Evolutionary conservation across 257 asterid genomes (phyloP), one percentile per base, ranked within the genome.

Genomic region (Ballota nigra): DNA sequence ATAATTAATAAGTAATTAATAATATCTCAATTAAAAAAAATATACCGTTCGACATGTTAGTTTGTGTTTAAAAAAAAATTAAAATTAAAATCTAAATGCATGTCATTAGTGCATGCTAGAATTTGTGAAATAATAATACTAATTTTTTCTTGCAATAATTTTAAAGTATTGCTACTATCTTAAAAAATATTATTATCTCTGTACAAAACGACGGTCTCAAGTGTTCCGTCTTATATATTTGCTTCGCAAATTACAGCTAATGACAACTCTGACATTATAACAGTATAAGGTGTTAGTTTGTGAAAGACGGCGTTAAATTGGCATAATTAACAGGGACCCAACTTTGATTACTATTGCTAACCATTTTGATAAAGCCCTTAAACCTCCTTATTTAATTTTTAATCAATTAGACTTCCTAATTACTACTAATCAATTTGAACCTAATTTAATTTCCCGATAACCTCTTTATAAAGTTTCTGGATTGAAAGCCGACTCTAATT

Each of bases 301-400:
- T 80, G 68, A 56, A 66, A 52, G 74, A 81, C 65, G 81, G 81
- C 71, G 81, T 76, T 74, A 70, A 57, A 68, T 71, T 15, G 53
- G 75, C 66, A 76, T 73, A 55, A 71, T 75, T 63, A 63, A 60
- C 64, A 45, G 29, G 83, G 83, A 71, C 86, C 89, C 83, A 73
- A 72, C 66, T 49, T 57, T 71, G 86, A 86, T 84, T 80, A 75
- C 47, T 76, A 77, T 63, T 73, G 65, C 74, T 72, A 75, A 86
- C 75, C 83, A 76, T 85, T 78, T 78, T 71, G 91, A 86, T 65
- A 78, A 82, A 74, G 70, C 73, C 82, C 41, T 55, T 36, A 70
- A 72, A 83, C 84, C 88, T 45, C 82, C 78, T 66, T 74, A 69
- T 58, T 75, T 28, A n/a, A 29, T 51, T 29, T 29, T 74, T 77